Evolutionary conservation across 495 filamentous ascomycete species (phyloP), one percentile per base, ranked within the genome.

Genomic region (Hypoxylon perforatum): DNA sequence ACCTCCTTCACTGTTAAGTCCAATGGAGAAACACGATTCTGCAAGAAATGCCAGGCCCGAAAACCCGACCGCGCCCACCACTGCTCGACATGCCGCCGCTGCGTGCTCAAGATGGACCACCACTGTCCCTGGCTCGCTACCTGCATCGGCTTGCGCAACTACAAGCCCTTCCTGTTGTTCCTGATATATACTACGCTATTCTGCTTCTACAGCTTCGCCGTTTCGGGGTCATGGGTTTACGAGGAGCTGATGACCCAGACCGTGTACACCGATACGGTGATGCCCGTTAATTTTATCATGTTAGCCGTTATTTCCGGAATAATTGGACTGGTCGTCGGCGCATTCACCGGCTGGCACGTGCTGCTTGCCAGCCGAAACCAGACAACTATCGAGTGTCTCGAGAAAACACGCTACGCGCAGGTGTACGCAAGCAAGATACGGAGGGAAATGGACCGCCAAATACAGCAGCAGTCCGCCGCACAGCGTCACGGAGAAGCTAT

Each of bases 61-160:
- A 99, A 99, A 79, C 95, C 95, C 41, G 96, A 98, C 78, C 94
- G 95, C 25, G 87, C 96, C 33, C 95, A 99, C 74, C 95, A 99
- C 81, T 99, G 95, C 83, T 94, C 91, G 11, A 92, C 92, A 12
- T 99, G 95, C 77, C 87, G 88, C 57, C 88, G 90, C 63, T 99
- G 95, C 75, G 94, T 99, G 10, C 82, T 98, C 73, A 98, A 98
- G 79, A 99, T 99, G 95, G 95, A 99, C 76, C 95, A 99, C 76
- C 95, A 99, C 79, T 99, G 95, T 71, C 95, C 95, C 5, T 99
- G 95, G 95, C 84, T 98, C 47, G 95, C 96, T 17, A 97, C 92
- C 2, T 99, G 95, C 73, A 90, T 99, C 46, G 96, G 96, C 21
- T 78, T 99, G 57, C 85, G 87, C 69, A 99, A 98, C 78, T 96